phyloP scores from a whole-genome alignment of 2,329 filamentous ascomycete species.

The Cladosporium cucumerinum region DNA sequence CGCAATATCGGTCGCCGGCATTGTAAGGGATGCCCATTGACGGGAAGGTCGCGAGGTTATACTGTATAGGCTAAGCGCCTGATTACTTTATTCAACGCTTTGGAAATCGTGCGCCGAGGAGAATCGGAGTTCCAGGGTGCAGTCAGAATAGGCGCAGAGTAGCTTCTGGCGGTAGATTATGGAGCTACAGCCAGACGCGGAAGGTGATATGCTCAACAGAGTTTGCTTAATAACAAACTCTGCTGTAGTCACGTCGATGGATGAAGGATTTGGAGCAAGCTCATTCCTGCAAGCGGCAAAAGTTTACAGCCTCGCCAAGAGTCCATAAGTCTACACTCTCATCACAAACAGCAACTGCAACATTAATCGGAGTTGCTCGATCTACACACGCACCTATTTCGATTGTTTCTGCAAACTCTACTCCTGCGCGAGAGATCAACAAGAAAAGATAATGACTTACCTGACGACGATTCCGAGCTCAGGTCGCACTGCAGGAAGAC shows the following conservation, averaged over 20 bases:
- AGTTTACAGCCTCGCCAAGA: neutral
- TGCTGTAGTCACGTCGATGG: neutral
- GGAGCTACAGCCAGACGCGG: neutral
- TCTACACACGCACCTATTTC: neutral
- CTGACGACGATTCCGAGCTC: neutral
- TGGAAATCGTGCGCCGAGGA: neutral
- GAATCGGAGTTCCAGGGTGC: neutral
- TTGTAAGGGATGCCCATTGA: neutral
- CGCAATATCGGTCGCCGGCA: conserved; percentile 25
- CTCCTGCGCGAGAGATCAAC: neutral
- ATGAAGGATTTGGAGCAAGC: neutral
- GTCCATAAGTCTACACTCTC: neutral
- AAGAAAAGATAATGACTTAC: neutral
- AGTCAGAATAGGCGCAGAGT: neutral
- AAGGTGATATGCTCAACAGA: neutral
- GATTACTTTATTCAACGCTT: neutral
- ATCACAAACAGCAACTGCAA: neutral
- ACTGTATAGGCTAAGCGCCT: neutral
- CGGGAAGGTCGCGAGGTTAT: neutral
- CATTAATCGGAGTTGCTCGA: neutral
- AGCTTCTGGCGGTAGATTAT: neutral
- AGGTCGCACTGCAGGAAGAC: neutral
- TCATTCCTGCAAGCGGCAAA: neutral
- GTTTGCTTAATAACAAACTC: neutral
- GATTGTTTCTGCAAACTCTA: neutral